Base-by-base conservation (phyloP, 106 monocot species). In the Ottelia alismoides region DNA sequence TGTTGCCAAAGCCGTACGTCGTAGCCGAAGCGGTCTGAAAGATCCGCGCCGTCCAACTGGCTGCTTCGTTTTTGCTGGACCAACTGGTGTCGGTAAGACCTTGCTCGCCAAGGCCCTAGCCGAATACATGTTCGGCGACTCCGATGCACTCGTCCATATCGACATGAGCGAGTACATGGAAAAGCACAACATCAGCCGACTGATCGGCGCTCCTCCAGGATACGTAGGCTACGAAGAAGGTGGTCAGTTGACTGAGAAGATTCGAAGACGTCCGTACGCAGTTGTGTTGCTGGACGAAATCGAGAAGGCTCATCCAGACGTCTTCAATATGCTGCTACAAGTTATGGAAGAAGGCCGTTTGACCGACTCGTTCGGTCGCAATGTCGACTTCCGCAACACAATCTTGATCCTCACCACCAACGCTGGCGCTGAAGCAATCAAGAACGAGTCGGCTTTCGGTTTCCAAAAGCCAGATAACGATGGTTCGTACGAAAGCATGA, bases 81-180 rank as follows among this genome's bases (percentile, higher is more conserved):
- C n/a, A n/a, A n/a, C n/a, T n/a, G n/a, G n/a, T n/a, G n/a, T n/a
- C n/a, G n/a, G n/a, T n/a, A n/a, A n/a, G n/a, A n/a, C 81, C 84
- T 84, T 84, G 78, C 84, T 91, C 11, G 90, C 90, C 0, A 91
- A 91, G 52, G 90, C 90, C 1, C 78, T 91, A 2, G 90, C 90
- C 0, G 90, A 91, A 62, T 81, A 84, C 23, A 56, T 85, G 0
- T 84, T 90, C 47, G 89, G 84, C 57, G 79, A 84, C 40, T 80
- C 80, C 48, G 84, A 78, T 12, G 65, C 84, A 2, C 58, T 90
- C 0, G 51, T 91, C 23, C 49, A 84, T 81, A 0, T 80, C 84
- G 22, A 48, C n/a, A n/a, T n/a, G n/a, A n/a, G n/a, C n/a, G n/a
- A n/a, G n/a, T n/a, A n/a, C n/a, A n/a, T n/a, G n/a, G n/a, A n/a